A percentile compares a stretch with the other conserved stretches of the same genome.
phyloP scores from a whole-genome alignment of 129 eudicot species.

The Escallonia rubra region DNA sequence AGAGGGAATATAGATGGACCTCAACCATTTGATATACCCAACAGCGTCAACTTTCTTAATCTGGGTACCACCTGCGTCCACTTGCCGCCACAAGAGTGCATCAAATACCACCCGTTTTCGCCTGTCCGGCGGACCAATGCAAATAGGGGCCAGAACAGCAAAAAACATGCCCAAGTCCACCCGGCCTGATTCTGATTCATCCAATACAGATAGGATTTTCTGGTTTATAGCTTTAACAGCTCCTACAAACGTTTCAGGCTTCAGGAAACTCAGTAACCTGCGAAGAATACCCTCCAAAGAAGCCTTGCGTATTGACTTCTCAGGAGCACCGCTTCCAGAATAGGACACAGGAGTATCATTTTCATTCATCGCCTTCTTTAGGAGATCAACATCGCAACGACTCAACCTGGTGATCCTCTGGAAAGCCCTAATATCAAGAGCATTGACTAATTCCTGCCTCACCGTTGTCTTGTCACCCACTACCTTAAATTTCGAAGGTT shows the following conservation, averaged over 20 bases:
- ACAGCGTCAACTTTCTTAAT: slow-evolving; percentile 60
- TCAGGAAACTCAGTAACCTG: slow-evolving; percentile 71
- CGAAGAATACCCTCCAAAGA: slow-evolving; percentile 68
- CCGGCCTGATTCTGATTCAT: slow-evolving; percentile 80
- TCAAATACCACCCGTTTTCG: slow-evolving; percentile 82
- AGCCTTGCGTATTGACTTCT: slow-evolving; percentile 87
- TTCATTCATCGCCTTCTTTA: slow-evolving; percentile 84
- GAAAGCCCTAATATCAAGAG: slow-evolving; percentile 76
- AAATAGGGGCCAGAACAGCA: slow-evolving; percentile 80
- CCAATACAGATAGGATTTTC: slow-evolving; percentile 74
- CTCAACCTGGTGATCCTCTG: slow-evolving; percentile 79
- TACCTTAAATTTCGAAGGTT: slow-evolving; percentile 62
- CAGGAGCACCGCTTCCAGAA: slow-evolving; percentile 84
- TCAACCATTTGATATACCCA: slow-evolving; percentile 57
- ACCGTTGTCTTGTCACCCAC: slow-evolving; percentile 67
- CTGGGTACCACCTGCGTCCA: slow-evolving; percentile 44
- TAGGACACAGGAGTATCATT: slow-evolving; percentile 63
- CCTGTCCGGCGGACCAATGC: slow-evolving; percentile 73
- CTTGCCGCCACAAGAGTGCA: slow-evolving; percentile 78
- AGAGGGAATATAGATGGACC: slow-evolving; percentile 81
- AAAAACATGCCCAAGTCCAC: slow-evolving; percentile 96
- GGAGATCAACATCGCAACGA: slow-evolving; percentile 75
- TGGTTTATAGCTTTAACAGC: slow-evolving; percentile 81
- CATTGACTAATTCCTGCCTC: slow-evolving; percentile 63
- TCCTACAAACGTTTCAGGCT: slow-evolving; percentile 89